Percentiles rank a stretch among this genome's conserved stretches.
phyloP scores from a whole-genome alignment of 441 rosid genomes.

The Populus tomentosa region DNA sequence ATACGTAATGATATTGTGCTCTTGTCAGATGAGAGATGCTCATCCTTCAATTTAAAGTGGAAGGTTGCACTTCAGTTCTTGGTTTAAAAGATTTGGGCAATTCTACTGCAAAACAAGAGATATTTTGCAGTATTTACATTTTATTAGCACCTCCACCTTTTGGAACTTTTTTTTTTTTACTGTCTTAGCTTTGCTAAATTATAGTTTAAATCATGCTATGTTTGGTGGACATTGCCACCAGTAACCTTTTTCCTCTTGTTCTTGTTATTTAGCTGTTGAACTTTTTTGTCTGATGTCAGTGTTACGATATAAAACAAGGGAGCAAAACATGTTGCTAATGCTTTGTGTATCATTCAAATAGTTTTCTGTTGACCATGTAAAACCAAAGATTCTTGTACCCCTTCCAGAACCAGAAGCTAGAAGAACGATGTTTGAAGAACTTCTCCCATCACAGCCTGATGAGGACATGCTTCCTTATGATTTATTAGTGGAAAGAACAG shows the following conservation, averaged over 20 bases:
- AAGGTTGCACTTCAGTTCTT: neutral
- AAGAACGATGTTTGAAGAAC: constrained; percentile 77
- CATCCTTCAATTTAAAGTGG: neutral
- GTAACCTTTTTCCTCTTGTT: neutral
- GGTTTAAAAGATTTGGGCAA: neutral
- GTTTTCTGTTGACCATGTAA: constrained; percentile 29
- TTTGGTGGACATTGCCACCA: neutral
- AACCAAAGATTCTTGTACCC: constrained; percentile 74
- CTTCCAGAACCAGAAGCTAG: constrained; percentile 83
- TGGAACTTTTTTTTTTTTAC: no score
- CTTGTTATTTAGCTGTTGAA: neutral
- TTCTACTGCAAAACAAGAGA: neutral
- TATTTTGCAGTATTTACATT: no score
- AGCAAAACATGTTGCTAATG: constrained; percentile 1
- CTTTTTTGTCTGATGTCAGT: neutral
- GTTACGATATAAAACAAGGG: neutral
- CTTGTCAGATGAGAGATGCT: neutral
- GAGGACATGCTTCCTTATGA: constrained; percentile 71
- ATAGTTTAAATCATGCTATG: no score
- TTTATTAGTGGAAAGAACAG: constrained; percentile 61
- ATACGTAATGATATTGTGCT: neutral
- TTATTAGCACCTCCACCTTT: no score
- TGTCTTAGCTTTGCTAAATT: no score
- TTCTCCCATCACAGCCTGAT: constrained; percentile 48
- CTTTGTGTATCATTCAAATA: neutral